Conservation (phyloP, 1,284 basidiomycete species). For the Ustilago vetiveriae region DNA sequence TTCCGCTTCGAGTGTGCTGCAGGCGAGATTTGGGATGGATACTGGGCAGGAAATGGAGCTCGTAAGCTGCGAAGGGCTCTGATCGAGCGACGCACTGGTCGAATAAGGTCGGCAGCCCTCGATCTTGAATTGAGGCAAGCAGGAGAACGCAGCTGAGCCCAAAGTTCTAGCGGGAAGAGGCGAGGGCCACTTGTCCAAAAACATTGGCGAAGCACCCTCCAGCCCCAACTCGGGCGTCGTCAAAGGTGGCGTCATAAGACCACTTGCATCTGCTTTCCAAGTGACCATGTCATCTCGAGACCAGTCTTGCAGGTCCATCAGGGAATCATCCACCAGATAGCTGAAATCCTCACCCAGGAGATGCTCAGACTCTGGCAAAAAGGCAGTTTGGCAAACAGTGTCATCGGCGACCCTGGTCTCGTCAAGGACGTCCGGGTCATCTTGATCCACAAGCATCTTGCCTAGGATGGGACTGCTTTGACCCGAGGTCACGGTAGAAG, state of each 20-base stretch:
- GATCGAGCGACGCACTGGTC: neutral
- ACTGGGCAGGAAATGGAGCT: slow-evolving; percentile 18
- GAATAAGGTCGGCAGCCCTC: slow-evolving; percentile 21
- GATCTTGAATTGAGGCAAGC: neutral
- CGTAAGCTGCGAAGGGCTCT: neutral
- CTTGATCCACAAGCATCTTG: too few relatives aligned
- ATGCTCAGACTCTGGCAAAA: neutral
- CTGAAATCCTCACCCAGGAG: slow-evolving; percentile 26
- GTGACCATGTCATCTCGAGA: neutral
- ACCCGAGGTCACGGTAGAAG: slow-evolving; percentile 12
- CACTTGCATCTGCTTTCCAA: neutral
- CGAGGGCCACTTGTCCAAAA: slow-evolving; percentile 20
- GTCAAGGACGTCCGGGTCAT: too few relatives aligned
- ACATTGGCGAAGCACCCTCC: slow-evolving; percentile 16
- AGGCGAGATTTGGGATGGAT: neutral
- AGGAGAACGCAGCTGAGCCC: neutral
- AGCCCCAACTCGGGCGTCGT: slow-evolving; percentile 37
- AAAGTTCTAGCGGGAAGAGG: slow-evolving; percentile 3
- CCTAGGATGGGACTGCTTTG: slow-evolving; percentile 19
- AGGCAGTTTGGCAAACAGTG: slow-evolving; percentile 1
- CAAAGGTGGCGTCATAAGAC: slow-evolving; percentile 28
- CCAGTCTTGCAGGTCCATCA: neutral
- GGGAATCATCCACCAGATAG: slow-evolving; percentile 20
- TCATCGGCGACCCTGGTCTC: too few relatives aligned
- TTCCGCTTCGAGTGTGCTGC: neutral